These are phyloP conservation scores for Coemansia sp. DNA, from an alignment of 192 early-diverging fungal genomes.

Conservation along the genomic window DNA sequence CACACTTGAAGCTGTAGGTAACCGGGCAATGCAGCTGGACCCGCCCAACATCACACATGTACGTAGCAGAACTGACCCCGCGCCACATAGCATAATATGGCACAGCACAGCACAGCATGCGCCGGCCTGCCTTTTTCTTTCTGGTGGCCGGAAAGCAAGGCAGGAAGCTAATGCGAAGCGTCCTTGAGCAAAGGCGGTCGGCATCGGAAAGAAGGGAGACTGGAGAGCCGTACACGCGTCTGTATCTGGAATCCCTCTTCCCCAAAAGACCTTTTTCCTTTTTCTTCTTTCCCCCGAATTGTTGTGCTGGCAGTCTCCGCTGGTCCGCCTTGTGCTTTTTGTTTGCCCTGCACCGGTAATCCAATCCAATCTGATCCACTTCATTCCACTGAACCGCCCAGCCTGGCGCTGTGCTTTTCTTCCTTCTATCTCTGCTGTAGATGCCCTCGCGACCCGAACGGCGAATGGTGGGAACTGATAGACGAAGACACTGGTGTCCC, in stretches of 20 bases:
- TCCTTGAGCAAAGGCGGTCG: background rate
- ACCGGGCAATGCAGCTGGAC: conserved; percentile 79
- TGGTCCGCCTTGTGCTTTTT: no score
- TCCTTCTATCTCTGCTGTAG: conserved; percentile 41
- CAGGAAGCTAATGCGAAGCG: background rate
- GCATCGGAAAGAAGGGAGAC: background rate
- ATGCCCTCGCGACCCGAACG: conserved; percentile 66
- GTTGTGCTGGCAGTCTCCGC: no score
- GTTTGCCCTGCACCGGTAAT: no score
- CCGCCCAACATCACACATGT: conserved; percentile 43
- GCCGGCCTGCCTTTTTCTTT: background rate
- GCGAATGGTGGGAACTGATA: conserved; percentile 97
- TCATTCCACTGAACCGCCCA: no score
- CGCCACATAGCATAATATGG: background rate
- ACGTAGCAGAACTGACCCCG: conserved; percentile 14
- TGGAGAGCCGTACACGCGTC: no score
- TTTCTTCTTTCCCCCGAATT: background rate
- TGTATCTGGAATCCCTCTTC: background rate
- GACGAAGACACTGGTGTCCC: conserved; percentile 83
- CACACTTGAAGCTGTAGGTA: conserved; percentile 37
- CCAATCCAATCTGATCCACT: no score
- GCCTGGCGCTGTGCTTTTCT: background rate
- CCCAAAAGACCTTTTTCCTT: background rate
- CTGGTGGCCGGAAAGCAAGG: background rate
- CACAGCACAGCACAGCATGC: background rate